Evolutionary conservation across 495 filamentous ascomycete genomes (phyloP).

Genomic region (Penicillium canariense): DNA sequence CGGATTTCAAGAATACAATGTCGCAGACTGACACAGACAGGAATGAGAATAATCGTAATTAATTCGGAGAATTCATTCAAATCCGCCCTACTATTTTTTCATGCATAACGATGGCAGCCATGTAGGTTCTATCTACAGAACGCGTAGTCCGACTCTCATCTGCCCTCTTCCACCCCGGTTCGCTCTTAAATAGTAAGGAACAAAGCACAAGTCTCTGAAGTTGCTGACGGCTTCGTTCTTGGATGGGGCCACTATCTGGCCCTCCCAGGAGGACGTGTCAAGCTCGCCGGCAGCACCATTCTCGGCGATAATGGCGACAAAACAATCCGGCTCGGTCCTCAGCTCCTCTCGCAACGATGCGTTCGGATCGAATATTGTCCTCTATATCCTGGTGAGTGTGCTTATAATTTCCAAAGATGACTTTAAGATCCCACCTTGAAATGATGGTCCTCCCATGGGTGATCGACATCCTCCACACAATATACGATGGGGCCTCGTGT

Average conservation of each 20-base stretch:
- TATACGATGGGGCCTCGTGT: constrained; percentile 57
- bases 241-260: constrained; percentile 21
- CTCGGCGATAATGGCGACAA: constrained; percentile 36
- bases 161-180: constrained; percentile 52
- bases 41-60: too few species aligned
- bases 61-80: too few species aligned
- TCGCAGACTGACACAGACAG: too few species aligned
- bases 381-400: constrained; percentile 5
- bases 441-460: constrained; percentile 56
- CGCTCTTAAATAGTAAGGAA: constrained; percentile 51
- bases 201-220: constrained; percentile 38
- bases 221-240: constrained; percentile 8
- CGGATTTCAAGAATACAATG: too few species aligned
- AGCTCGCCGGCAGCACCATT: constrained; percentile 32
- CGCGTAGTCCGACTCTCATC: constrained; percentile 42
- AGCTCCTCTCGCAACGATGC: constrained; percentile 18
- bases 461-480: constrained; percentile 57
- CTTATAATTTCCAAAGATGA: neutral
- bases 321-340: constrained; percentile 19
- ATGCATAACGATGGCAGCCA: too few species aligned
- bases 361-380: constrained; percentile 21
- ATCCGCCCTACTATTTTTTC: too few species aligned
- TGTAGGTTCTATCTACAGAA: neutral
- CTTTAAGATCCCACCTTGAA: constrained; percentile 41
- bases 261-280: constrained; percentile 28